Conservation (phyloP, 495 filamentous ascomycete species). For the Parachaetomium inaequale region DNA sequence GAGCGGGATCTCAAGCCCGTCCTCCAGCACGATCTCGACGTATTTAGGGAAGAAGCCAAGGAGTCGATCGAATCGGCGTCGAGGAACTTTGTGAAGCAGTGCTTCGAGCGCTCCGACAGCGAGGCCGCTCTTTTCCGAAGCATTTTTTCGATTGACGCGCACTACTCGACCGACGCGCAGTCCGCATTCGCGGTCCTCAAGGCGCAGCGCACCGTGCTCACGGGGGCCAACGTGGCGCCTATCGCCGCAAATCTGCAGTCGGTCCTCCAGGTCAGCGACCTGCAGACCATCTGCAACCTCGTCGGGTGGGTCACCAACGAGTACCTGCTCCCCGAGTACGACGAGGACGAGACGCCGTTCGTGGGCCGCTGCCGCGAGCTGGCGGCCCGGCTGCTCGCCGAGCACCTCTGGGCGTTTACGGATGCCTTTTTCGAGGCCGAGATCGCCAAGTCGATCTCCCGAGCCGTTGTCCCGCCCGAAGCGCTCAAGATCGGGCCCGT, state of each 20-base stretch:
- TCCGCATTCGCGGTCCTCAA: conserved; percentile 45
- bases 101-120: conserved; percentile 47
- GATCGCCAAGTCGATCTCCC: conserved; percentile 48
- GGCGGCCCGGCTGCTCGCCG: conserved; percentile 54
- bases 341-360: conserved; percentile 66
- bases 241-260: conserved; percentile 45
- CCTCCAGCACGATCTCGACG: conserved; percentile 51
- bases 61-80: conserved; percentile 44
- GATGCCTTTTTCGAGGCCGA: conserved; percentile 50
- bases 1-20: conserved; percentile 52
- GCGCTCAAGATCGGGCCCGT: conserved; percentile 43
- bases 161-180: conserved; percentile 40
- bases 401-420: conserved; percentile 52
- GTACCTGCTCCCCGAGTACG: conserved; percentile 69
- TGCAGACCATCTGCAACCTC: conserved; percentile 65
- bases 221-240: conserved; percentile 44
- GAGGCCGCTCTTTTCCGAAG: conserved; percentile 46
- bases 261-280: conserved; percentile 39
- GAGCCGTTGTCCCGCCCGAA: conserved; percentile 39
- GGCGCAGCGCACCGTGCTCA: conserved; percentile 39
- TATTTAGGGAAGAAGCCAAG: conserved; percentile 45
- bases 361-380: conserved; percentile 66
- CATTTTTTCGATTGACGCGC: conserved; percentile 49
- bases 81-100: conserved; percentile 49
- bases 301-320: conserved; percentile 79